Evolutionary conservation across 257 asterid species (phyloP).

Genomic region (Avicennia marina): DNA sequence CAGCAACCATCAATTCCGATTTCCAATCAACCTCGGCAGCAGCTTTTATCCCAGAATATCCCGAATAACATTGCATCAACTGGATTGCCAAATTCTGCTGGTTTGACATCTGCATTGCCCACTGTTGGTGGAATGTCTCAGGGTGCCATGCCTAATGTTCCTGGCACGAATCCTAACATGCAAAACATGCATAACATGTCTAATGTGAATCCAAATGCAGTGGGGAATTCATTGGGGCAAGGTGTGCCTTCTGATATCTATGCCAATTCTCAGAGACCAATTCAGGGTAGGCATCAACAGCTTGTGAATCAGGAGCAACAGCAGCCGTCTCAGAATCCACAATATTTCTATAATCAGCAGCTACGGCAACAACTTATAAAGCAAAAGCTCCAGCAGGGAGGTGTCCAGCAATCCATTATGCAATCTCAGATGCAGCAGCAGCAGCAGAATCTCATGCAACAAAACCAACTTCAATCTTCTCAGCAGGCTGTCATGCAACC

Average conservation of each 20-base stretch:
- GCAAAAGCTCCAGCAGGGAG: conserved; percentile 76
- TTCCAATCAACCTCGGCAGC: conserved; percentile 80
- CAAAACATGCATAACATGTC: conserved; percentile 68
- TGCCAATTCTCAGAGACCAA: conserved; percentile 77
- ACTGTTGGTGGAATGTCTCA: conserved; percentile 57
- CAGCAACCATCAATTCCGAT: conserved; percentile 57
- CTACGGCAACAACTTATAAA: conserved; percentile 62
- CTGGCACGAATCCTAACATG: conserved; percentile 69
- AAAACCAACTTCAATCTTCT: conserved; percentile 73
- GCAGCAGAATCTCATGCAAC: conserved; percentile 55
- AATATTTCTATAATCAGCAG: conserved; percentile 74
- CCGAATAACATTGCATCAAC: conserved; percentile 58
- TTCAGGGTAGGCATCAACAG: conserved; percentile 72
- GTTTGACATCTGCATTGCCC: conserved; percentile 58
- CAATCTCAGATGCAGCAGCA: conserved; percentile 65
- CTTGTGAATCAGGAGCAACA: conserved; percentile 63
- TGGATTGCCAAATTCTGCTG: conserved; percentile 65
- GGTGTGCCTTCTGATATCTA: conserved; percentile 66
- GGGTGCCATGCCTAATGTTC: conserved; percentile 54
- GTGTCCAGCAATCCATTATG: conserved; percentile 51
- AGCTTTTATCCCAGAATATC: conserved; percentile 60
- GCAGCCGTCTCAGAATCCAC: conserved; percentile 71
- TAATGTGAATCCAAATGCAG: conserved; percentile 45
- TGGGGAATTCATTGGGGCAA: conserved; percentile 72
- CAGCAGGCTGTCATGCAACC: conserved; percentile 87